Base-by-base conservation (phyloP, 306 rosid genomes). In the Quercus variabilis region DNA sequence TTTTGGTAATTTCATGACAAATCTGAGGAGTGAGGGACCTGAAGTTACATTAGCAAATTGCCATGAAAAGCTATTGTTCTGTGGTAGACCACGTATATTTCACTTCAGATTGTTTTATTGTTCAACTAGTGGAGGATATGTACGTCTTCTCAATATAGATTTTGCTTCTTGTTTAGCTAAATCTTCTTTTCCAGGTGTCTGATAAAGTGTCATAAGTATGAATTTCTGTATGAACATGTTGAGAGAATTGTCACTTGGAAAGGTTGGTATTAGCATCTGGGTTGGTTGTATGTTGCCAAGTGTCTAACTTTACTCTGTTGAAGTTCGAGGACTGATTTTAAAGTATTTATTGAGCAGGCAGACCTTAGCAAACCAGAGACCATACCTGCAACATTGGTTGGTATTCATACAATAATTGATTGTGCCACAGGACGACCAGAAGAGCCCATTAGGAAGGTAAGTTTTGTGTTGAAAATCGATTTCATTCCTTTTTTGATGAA, bases 351-450 rank as follows among this genome's bases (percentile, higher is more conserved):
- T 76, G 79, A 76, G 70, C 92, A 91, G 98, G 98, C 94, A 25
- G 99, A 95, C 83, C 92, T 92, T 52, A 91, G 84, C 74, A 92
- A 90, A 82, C 99, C 97, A 5, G 99, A 95, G 74, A 88, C 98
- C 5, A 91, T 95, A 69, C 98, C 99, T 3, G 97, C 99, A 49
- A 95, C 99, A 38, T 81, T 92, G 89, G 99, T 95, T 21, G 98
- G 99, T 49, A 76, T 95, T 35, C 98, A 92, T 21, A 91, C 99
- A 9, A 74, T 95, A 41, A 95, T 95, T 46, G 99, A 95, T 75
- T 95, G 99, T 59, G 99, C 99, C 73, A 93, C 98, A 0, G 99
- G 98, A 2, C 96, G 99, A 38, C 99, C 99, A 2, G 98, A 95
- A 65, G 99, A 93, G 78, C 99, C 99, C 70, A 93, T 95, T 56